These are phyloP conservation scores for Triticum dicoccoides DNA, from an alignment of 176 grass and related monocot genomes.

Conservation along the genomic window DNA sequence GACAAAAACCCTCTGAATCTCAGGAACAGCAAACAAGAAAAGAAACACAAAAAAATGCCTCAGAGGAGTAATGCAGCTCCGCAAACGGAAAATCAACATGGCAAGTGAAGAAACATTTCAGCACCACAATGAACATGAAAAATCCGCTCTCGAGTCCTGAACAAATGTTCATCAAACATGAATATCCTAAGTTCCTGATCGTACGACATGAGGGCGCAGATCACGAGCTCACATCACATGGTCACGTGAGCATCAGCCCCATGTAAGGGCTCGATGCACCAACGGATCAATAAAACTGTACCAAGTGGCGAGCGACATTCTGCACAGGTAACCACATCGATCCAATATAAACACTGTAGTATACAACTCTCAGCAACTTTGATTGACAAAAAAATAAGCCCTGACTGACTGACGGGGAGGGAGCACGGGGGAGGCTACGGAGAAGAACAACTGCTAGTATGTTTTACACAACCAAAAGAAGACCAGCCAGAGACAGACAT, in stretches of 20 bases:
- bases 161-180: not conserved
- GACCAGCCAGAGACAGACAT: not conserved
- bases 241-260: not conserved
- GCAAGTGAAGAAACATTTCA: not conserved
- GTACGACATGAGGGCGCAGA: not conserved
- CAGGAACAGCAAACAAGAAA: not conserved
- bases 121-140: not conserved
- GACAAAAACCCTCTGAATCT: not conserved
- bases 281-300: not conserved
- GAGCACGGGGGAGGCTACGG: constrained; percentile 2
- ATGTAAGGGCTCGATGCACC: not conserved
- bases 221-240: not conserved
- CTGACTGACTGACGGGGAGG: not conserved
- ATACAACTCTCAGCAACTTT: constrained; percentile 30
- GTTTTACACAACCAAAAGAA: constrained; percentile 29
- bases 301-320: constrained; percentile 34
- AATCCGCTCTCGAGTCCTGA: not conserved
- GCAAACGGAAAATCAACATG: not conserved
- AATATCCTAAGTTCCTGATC: not conserved
- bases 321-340: constrained; percentile 32
- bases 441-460: constrained; percentile 36
- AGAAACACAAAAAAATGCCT: not conserved
- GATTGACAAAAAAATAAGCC: constrained; percentile 11
- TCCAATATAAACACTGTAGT: constrained; percentile 32
- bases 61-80: not conserved